Percentiles rank a stretch among this genome's conserved stretches.
These are phyloP conservation scores for Geotrichum candidum DNA, from an alignment of 1,139 yeast genomes.

Conservation along the genomic window DNA sequence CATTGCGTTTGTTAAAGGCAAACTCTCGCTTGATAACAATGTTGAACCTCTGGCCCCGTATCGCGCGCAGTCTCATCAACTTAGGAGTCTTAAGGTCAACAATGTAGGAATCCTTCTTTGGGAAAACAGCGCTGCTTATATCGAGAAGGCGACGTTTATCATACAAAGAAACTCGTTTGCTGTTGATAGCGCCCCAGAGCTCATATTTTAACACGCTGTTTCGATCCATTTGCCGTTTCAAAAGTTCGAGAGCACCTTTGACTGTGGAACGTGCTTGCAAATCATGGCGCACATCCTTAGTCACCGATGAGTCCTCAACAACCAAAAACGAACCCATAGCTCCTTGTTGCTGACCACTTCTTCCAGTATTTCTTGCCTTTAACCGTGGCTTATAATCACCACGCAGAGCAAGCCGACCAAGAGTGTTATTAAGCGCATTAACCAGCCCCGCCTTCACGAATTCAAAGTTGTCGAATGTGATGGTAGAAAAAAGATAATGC, in stretches of 20 bases:
- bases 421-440: conserved; percentile 43
- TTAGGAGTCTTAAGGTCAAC: conserved; percentile 64
- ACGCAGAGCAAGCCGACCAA: conserved; percentile 64
- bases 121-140: conserved; percentile 58
- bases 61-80: conserved; percentile 59
- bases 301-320: conserved; percentile 26
- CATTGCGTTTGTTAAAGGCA: not conserved
- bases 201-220: conserved; percentile 55
- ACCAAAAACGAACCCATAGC: conserved; percentile 18
- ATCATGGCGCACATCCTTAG: conserved; percentile 43
- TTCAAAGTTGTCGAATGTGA: conserved; percentile 52
- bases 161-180: conserved; percentile 45
- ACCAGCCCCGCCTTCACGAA: conserved; percentile 49
- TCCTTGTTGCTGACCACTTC: conserved; percentile 8
- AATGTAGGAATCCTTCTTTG: conserved; percentile 53
- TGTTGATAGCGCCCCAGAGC: conserved; percentile 66
- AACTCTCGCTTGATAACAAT: conserved; percentile 31
- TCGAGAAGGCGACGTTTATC: conserved; percentile 62
- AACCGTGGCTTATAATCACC: conserved; percentile 38
- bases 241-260: conserved; percentile 57
- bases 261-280: conserved; percentile 43
- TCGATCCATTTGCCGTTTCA: conserved; percentile 59
- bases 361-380: not conserved
- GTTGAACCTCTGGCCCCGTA: conserved; percentile 44
- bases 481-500: conserved; percentile 53